Conservation (phyloP, 1,139 yeast genomes). For the Yamadazyma dendronema region DNA sequence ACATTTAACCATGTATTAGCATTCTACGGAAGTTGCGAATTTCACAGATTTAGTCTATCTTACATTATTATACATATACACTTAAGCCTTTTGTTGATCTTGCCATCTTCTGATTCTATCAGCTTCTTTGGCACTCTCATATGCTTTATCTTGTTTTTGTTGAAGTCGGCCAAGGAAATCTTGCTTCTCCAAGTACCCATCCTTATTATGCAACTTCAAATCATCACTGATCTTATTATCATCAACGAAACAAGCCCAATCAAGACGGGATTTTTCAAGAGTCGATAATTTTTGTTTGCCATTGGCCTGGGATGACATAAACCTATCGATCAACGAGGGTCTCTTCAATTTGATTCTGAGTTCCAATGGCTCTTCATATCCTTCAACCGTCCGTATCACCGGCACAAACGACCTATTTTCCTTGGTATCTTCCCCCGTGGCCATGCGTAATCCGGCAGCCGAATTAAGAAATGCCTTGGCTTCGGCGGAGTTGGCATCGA, state of each 20-base stretch:
- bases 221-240: constrained; percentile 82
- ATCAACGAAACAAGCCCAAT: constrained; percentile 96
- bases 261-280: constrained; percentile 85
- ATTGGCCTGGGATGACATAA: constrained; percentile 30
- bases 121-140: constrained; percentile 54
- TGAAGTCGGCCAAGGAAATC: constrained; percentile 83
- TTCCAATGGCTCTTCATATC: constrained; percentile 29
- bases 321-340: constrained; percentile 72
- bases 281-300: constrained; percentile 74
- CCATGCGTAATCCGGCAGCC: constrained; percentile 20
- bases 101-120: constrained; percentile 35
- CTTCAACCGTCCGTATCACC: constrained; percentile 36
- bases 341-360: constrained; percentile 54
- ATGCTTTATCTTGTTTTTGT: constrained; percentile 58
- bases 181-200: constrained; percentile 87
- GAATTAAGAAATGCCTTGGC: constrained; percentile 78
- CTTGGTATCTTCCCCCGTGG: constrained; percentile 7
- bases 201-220: constrained; percentile 69
- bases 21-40: no score
- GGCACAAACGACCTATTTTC: constrained; percentile 31
- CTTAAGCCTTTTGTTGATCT: constrained; percentile 12
- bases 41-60: no score
- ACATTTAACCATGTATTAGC: no score
- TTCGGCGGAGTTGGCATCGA: constrained; percentile 76
- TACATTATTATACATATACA: no score